phyloP scores from a whole-genome alignment of 176 grass and related monocot genomes.

The Oryza nivara region DNA sequence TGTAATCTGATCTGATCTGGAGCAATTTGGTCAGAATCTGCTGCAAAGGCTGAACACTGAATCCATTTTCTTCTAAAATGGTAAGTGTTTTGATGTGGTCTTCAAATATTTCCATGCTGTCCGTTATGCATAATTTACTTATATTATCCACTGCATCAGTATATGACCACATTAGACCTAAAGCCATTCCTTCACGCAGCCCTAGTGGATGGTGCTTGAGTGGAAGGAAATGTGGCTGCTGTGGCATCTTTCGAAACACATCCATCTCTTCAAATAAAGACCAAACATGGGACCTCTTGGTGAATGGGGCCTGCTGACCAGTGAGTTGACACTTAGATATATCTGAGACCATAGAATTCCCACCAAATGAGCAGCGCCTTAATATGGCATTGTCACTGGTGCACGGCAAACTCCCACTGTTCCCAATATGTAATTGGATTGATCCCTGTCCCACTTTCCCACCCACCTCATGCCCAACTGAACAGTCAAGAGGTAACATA shows the following conservation, averaged over 20 bases:
- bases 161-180: slow-evolving; percentile 67
- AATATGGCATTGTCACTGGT: not conserved
- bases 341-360: slow-evolving; percentile 12
- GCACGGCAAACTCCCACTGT: slow-evolving; percentile 15
- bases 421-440: not conserved
- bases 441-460: slow-evolving; percentile 10
- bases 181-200: slow-evolving; percentile 69
- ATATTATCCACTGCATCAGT: slow-evolving; percentile 43
- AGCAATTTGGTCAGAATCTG: slow-evolving; percentile 31
- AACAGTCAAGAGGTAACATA: not conserved
- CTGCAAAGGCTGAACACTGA: slow-evolving; percentile 48
- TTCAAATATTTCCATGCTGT: slow-evolving; percentile 39
- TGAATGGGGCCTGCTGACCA: slow-evolving; percentile 34
- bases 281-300: slow-evolving; percentile 59
- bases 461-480: not conserved
- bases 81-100: slow-evolving; percentile 43
- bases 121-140: slow-evolving; percentile 32
- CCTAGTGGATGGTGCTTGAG: slow-evolving; percentile 32
- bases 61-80: slow-evolving; percentile 58
- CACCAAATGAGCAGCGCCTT: slow-evolving; percentile 23
- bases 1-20: slow-evolving; percentile 34
- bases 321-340: slow-evolving; percentile 4
- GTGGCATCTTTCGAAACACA: slow-evolving; percentile 44
- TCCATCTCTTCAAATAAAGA: slow-evolving; percentile 48
- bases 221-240: slow-evolving; percentile 68